A percentile compares a stretch with the other conserved stretches of the same genome.
Evolutionary conservation across 1,139 yeast genomes (phyloP).

Genomic region (Debaryomyces robertsiae): DNA sequence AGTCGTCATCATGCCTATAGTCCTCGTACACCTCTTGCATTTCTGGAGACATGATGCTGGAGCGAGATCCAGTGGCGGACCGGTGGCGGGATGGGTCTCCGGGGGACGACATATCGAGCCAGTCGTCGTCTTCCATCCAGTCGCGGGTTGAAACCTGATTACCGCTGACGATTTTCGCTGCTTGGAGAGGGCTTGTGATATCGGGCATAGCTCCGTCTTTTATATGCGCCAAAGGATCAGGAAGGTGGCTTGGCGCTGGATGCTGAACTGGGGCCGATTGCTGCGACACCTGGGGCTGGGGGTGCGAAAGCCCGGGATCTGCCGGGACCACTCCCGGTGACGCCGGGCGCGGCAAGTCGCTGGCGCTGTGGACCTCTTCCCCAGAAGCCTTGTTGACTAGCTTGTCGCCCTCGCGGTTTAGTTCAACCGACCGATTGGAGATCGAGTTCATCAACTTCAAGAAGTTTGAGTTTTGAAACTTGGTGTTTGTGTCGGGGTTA

Average conservation of each 20-base stretch:
- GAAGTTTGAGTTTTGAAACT: conserved; percentile 42
- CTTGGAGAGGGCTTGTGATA: conserved; percentile 36
- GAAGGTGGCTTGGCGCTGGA: conserved; percentile 30
- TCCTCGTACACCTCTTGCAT: conserved; percentile 47
- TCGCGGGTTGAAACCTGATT: conserved; percentile 38
- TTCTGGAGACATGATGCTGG: conserved; percentile 28
- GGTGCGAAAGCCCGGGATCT: too few species aligned
- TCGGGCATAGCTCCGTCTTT: conserved; percentile 39
- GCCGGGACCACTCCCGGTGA: too few species aligned
- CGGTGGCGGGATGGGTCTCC: too few species aligned
- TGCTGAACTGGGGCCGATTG: conserved; percentile 14
- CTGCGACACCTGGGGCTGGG: conserved; percentile 3
- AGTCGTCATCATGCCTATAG: conserved; percentile 45
- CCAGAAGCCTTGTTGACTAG: conserved; percentile 34
- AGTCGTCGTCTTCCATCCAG: conserved; percentile 44
- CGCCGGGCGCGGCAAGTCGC: background rate
- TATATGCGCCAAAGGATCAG: conserved; percentile 52
- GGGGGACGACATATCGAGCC: conserved; percentile 27
- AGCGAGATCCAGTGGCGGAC: too few species aligned
- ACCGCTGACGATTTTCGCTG: conserved; percentile 47
- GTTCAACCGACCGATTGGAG: conserved; percentile 39
- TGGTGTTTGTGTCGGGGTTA: conserved; percentile 30
- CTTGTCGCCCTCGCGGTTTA: conserved; percentile 38
- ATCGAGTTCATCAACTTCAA: conserved; percentile 46
- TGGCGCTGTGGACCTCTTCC: conserved; percentile 27